phyloP scores from a whole-genome alignment of 345 rosid species.

The Populus ilicifolia region DNA sequence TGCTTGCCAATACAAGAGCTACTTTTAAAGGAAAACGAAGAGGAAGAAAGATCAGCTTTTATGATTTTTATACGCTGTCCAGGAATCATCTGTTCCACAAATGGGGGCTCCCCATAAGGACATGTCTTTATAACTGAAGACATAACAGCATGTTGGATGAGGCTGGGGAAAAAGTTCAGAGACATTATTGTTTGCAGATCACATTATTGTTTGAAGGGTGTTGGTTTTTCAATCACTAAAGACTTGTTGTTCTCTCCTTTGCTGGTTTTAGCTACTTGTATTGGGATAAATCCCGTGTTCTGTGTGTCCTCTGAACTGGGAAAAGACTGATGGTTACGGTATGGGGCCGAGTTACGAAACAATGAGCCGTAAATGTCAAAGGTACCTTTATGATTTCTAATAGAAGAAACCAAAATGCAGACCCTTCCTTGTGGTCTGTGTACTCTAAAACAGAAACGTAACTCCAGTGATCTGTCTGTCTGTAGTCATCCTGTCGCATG shows the following conservation, averaged over 20 bases:
- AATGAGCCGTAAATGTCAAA: slow-evolving; percentile 13
- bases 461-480: slow-evolving; percentile 11
- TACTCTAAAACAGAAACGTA: slow-evolving; percentile 10
- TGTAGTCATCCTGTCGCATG: not conserved
- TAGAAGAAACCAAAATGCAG: slow-evolving; percentile 11
- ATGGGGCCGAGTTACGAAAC: slow-evolving; percentile 7
- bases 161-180: not conserved
- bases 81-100: not conserved
- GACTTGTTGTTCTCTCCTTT: not conserved
- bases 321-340: slow-evolving; percentile 13
- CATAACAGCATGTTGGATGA: not conserved
- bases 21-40: not conserved
- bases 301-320: not conserved
- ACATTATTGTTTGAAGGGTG: not conserved
- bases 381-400: slow-evolving; percentile 13
- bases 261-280: not conserved
- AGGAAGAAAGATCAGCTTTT: not conserved
- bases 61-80: not conserved
- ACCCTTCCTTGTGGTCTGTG: not conserved
- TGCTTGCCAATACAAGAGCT: not conserved
- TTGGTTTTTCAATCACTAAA: not conserved
- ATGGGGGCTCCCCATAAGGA: not conserved
- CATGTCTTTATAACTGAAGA: slow-evolving; percentile 11
- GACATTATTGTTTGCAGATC: slow-evolving; percentile 5
- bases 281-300: not conserved